phyloP scores from a whole-genome alignment of 371 early-diverging fungal genomes.

The Homolaphlyctis polyrhiza region DNA sequence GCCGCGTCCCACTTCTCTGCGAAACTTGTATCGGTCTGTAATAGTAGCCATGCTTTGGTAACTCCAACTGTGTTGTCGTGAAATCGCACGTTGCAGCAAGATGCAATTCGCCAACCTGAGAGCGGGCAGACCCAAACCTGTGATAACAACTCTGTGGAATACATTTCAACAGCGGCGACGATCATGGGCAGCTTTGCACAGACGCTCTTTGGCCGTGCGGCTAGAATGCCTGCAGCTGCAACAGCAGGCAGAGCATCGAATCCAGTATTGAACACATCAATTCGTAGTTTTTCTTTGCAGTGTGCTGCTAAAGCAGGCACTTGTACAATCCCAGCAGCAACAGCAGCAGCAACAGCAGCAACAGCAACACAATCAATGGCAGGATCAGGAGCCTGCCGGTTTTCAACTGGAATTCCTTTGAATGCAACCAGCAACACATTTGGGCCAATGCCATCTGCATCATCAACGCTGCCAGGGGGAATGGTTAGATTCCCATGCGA shows the following conservation, averaged over 20 bases:
- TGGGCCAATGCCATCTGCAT: neutral
- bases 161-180: neutral
- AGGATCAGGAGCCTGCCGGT: neutral
- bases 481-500: no score
- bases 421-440: no score
- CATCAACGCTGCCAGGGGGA: neutral
- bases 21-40: slow-evolving; percentile 33
- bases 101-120: neutral
- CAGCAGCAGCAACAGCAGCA: neutral
- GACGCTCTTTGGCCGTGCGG: no score
- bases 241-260: neutral
- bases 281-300: neutral
- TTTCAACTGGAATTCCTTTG: no score
- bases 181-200: no score
- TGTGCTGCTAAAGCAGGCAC: neutral
- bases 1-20: slow-evolving; percentile 38
- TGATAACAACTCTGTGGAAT: neutral
- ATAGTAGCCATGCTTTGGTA: slow-evolving; percentile 6
- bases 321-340: neutral
- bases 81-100: neutral
- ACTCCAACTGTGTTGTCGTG: neutral
- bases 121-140: neutral
- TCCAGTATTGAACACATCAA: neutral
- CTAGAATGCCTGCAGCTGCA: neutral
- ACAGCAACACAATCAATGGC: neutral